A percentile compares a stretch with the other conserved stretches of the same genome.
Evolutionary conservation across 2,329 filamentous ascomycete genomes (phyloP).

Genomic region (Stagonosporopsis chrysanthemi): DNA sequence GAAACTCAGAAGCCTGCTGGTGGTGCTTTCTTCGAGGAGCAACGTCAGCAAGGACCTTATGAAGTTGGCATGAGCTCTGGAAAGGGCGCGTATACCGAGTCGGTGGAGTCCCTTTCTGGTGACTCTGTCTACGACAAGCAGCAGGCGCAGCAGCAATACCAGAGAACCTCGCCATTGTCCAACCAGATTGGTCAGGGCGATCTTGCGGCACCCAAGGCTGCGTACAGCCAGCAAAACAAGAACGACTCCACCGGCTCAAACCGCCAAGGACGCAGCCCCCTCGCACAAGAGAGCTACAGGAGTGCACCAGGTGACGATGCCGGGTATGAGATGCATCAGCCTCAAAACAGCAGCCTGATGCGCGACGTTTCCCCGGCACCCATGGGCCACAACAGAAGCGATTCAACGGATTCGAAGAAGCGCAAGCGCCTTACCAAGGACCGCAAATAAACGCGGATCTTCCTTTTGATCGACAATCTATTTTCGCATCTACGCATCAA

Average conservation of each 20-base stretch:
- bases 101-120: constrained; percentile 46
- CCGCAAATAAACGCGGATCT: constrained; percentile 28
- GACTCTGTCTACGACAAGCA: constrained; percentile 45
- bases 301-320: constrained; percentile 41
- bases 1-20: constrained; percentile 54
- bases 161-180: constrained; percentile 43
- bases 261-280: constrained; percentile 54
- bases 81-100: constrained; percentile 45
- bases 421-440: constrained; percentile 49
- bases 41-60: constrained; percentile 37
- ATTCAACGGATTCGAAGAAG: constrained; percentile 46
- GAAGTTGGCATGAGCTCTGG: constrained; percentile 29
- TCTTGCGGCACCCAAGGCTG: constrained; percentile 42
- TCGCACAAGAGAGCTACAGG: constrained; percentile 55
- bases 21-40: constrained; percentile 52
- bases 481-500: constrained; percentile 16
- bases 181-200: constrained; percentile 33
- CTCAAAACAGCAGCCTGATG: constrained; percentile 44
- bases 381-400: constrained; percentile 40
- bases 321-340: constrained; percentile 48
- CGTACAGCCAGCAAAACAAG: constrained; percentile 33
- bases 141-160: constrained; percentile 33
- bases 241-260: constrained; percentile 20
- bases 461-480: constrained; percentile 12
- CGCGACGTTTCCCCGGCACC: constrained; percentile 46